These are phyloP conservation scores for Hylodesmum podocarpum DNA, from an alignment of 306 rosid species.

Conservation along the genomic window DNA sequence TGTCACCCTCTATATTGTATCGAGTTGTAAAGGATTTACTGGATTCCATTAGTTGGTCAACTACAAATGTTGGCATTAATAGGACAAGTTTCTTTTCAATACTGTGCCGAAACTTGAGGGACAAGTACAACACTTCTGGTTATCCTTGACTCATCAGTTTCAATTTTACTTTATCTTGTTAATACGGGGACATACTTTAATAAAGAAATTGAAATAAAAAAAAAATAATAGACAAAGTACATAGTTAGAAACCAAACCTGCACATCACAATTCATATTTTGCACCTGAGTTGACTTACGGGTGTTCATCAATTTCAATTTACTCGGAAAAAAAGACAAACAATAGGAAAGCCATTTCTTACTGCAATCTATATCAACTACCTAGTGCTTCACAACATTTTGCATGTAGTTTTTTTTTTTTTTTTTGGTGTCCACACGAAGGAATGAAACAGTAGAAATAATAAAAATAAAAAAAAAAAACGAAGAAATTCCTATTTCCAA, in stretches of 20 bases:
- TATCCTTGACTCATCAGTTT: neutral
- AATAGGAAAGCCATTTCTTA: neutral
- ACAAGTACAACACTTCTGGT: neutral
- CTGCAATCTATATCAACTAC: neutral
- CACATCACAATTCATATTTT: neutral
- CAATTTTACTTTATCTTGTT: neutral
- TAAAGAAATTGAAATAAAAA: neutral
- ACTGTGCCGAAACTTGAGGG: neutral
- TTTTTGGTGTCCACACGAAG: conserved; percentile 12
- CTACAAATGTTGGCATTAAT: neutral
- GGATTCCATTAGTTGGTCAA: neutral
- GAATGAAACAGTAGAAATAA: conserved; percentile 12
- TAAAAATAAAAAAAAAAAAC: neutral
- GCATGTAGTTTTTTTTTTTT: neutral
- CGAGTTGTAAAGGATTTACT: neutral
- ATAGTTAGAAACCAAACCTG: neutral
- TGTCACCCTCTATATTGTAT: neutral
- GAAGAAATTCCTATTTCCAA: neutral
- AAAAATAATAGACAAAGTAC: neutral
- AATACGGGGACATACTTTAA: neutral
- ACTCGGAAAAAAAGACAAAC: neutral
- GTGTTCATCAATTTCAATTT: neutral
- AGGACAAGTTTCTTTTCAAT: neutral
- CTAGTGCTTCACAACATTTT: conserved; percentile 20
- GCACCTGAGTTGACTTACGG: neutral